Evolutionary conservation across 305 asterid species (phyloP).

Genomic region (Rubia balearica): DNA sequence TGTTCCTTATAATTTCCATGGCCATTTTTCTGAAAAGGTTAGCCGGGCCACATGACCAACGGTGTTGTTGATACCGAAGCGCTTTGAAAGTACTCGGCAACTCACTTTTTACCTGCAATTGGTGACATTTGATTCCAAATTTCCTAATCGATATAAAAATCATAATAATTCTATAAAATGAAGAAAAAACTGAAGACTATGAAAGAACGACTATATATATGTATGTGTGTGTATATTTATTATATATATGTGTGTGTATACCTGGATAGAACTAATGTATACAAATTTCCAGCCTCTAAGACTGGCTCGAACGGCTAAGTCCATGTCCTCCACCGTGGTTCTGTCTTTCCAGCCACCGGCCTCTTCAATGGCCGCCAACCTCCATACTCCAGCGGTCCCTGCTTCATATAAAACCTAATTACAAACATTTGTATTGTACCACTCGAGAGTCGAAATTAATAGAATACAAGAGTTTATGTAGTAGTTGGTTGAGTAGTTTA

Average conservation of each 20-base stretch:
- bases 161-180: no score
- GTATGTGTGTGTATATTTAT: no score
- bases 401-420: background rate
- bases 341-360: slow-evolving; percentile 98
- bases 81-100: slow-evolving; percentile 72
- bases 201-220: no score
- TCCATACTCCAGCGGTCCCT: slow-evolving; percentile 96
- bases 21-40: slow-evolving; percentile 67
- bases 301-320: slow-evolving; percentile 86
- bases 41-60: slow-evolving; percentile 81
- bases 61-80: slow-evolving; percentile 59
- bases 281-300: slow-evolving; percentile 90
- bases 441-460: no score
- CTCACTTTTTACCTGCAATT: slow-evolving; percentile 69
- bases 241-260: background rate
- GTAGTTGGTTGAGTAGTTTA: no score
- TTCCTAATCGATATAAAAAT: no score
- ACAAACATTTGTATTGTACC: no score
- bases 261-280: slow-evolving; percentile 59
- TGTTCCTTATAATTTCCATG: slow-evolving; percentile 48
- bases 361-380: slow-evolving; percentile 78
- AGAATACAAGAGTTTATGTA: no score
- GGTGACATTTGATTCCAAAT: background rate
- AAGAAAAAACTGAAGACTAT: no score
- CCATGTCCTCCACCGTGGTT: slow-evolving; percentile 94